These are phyloP conservation scores for Boletus reticulatus DNA, from an alignment of 768 basidiomycete genomes.

Conservation along the genomic window DNA sequence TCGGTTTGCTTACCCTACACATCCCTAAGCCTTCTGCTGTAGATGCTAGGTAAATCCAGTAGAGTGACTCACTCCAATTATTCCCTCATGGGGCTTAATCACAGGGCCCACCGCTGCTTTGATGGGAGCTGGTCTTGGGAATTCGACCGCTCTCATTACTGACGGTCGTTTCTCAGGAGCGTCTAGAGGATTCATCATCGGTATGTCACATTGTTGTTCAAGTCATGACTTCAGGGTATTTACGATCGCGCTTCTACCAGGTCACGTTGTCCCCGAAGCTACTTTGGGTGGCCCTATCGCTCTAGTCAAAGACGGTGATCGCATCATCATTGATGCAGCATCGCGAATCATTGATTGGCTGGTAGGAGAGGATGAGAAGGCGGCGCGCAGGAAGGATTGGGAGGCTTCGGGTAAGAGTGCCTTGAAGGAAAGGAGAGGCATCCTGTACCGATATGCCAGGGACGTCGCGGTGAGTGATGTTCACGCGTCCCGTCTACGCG, in stretches of 20 bases:
- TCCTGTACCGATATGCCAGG: slow-evolving; percentile 77
- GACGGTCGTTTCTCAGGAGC: slow-evolving; percentile 91
- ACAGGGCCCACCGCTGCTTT: slow-evolving; percentile 77
- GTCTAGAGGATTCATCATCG: slow-evolving; percentile 63
- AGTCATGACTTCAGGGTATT: slow-evolving; percentile 34
- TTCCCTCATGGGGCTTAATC: slow-evolving; percentile 8
- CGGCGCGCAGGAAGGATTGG: slow-evolving; percentile 63
- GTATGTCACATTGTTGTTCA: slow-evolving; percentile 23
- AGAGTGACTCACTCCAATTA: background rate
- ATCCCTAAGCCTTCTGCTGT: slow-evolving; percentile 1
- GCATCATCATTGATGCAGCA: slow-evolving; percentile 69
- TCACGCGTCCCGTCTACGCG: background rate
- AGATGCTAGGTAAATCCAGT: slow-evolving; percentile 44
- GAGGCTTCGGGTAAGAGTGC: slow-evolving; percentile 60
- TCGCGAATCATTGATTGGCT: slow-evolving; percentile 68
- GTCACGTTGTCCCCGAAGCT: slow-evolving; percentile 64
- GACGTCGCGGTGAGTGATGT: slow-evolving; percentile 75
- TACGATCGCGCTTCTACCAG: slow-evolving; percentile 37
- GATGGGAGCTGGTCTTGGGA: slow-evolving; percentile 79
- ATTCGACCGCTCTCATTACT: slow-evolving; percentile 78
- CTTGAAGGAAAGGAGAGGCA: slow-evolving; percentile 69
- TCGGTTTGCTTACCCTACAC: background rate
- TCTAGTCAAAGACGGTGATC: slow-evolving; percentile 80
- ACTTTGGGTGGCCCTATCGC: slow-evolving; percentile 85
- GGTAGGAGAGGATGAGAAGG: slow-evolving; percentile 65